Percentiles rank a stretch among this genome's conserved stretches.
phyloP scores from a whole-genome alignment of 2,329 filamentous ascomycete genomes.

The Sporothrix pseudoabietina region DNA sequence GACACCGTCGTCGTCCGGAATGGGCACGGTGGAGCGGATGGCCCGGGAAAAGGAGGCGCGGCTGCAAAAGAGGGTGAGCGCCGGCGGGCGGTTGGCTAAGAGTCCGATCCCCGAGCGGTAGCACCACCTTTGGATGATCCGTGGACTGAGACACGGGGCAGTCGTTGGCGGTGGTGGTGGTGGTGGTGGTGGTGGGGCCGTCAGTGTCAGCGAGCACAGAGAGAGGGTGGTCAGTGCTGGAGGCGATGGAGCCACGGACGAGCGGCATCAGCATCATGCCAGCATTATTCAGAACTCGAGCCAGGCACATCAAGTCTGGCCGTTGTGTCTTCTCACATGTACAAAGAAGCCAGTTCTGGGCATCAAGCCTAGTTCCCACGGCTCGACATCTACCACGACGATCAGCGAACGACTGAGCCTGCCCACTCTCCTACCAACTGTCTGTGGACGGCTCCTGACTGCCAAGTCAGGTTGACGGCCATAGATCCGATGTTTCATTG shows the following conservation, averaged over 20 bases:
- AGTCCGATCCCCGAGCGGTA: slow-evolving; percentile 65
- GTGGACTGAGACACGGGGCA: slow-evolving; percentile 20
- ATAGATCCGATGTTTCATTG: neutral
- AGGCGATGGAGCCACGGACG: slow-evolving; percentile 18
- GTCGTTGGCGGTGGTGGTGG: neutral
- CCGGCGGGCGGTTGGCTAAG: slow-evolving; percentile 70
- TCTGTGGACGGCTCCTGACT: neutral
- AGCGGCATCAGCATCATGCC: neutral
- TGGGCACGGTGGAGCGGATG: slow-evolving; percentile 49
- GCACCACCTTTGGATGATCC: slow-evolving; percentile 38
- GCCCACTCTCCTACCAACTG: neutral
- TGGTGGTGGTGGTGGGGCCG: neutral
- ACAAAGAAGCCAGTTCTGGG: neutral
- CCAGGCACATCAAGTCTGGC: neutral
- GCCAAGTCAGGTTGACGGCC: neutral
- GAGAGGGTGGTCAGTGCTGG: slow-evolving; percentile 1
- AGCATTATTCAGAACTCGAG: neutral
- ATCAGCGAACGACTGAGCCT: neutral
- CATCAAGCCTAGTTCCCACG: too few species aligned
- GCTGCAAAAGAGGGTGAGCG: slow-evolving; percentile 77
- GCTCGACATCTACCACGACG: neutral
- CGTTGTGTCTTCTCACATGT: neutral
- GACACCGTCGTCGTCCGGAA: slow-evolving; percentile 58
- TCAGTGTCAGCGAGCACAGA: neutral
- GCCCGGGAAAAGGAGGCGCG: slow-evolving; percentile 67